Evolutionary conservation across 2,329 filamentous ascomycete species (phyloP), one percentile per base, ranked within the genome.

Genomic region (Westerdykella sp.): DNA sequence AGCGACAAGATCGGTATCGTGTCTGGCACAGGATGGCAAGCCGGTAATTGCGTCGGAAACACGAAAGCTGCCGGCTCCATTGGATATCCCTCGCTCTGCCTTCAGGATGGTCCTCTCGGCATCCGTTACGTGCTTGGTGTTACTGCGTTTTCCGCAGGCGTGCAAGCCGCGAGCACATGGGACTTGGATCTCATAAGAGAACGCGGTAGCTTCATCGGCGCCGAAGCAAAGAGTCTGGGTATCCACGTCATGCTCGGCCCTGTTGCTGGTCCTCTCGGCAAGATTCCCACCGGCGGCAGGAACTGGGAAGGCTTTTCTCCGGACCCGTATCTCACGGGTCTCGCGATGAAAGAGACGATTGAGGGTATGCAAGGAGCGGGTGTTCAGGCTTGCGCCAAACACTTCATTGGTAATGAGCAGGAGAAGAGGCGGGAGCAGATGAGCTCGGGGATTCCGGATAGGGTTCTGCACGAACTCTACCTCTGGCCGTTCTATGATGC

Each of bases 401-500:
- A 72, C 49, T 74, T 60, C 44, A 67, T 85, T 43, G 75, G 74
- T 25, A 84, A 88, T 62, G 84, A 88, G 61, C 83, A 87, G 62
- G 83, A 85, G 62, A 70, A 65, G 2, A 68, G 72, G 35, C 66
- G 72, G 6, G 59, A 68, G 7, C 61, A 63, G 10, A 64, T 68
- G 45, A 71, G 57, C 15, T 76, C 76, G 35, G 84, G 83, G 54
- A 71, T 85, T 14, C 83, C 86, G 46, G 85, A 89, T 62, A 79
- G 84, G 48, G 83, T 84, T 1, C 70, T 88, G 59, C 85, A 88
- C 55, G 85, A 89, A 63, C 66, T 87, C 5, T 90, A 88, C 59
- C 70, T 83, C 21, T 89, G 85, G 85, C 85, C 85, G 0, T 90
- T 89, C 57, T 83, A 78, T 21, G 84, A 89, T 56, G 82, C 82